A percentile compares a stretch with the other conserved stretches of the same genome.
Evolutionary conservation across 1,139 yeast genomes (phyloP).

Genomic region (Yamadazyma dushanensis): DNA sequence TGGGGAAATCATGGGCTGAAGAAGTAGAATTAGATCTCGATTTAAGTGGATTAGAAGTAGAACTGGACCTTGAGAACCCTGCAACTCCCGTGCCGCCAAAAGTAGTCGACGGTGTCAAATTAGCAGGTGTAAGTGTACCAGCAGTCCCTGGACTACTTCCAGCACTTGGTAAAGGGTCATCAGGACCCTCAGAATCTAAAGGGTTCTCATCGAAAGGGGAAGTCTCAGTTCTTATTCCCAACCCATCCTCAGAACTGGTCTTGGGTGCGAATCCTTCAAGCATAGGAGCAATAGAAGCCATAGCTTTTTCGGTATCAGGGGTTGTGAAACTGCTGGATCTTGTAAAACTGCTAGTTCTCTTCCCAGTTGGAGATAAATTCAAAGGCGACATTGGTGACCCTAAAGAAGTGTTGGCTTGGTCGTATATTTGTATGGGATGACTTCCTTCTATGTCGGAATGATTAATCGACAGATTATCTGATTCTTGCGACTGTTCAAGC

Average conservation of each 20-base stretch:
- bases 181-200: neutral
- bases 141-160: neutral
- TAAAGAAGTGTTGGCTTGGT: slow-evolving; percentile 17
- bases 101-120: too few relatives aligned
- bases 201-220: neutral
- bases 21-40: slow-evolving; percentile 27
- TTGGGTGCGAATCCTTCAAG: slow-evolving; percentile 71
- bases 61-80: slow-evolving; percentile 5
- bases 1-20: slow-evolving; percentile 20
- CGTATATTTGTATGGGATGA: slow-evolving; percentile 12
- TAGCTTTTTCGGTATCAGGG: slow-evolving; percentile 54
- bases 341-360: slow-evolving; percentile 3
- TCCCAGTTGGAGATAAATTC: slow-evolving; percentile 15
- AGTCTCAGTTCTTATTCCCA: slow-evolving; percentile 5
- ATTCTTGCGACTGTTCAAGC: too few relatives aligned
- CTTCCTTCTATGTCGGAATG: neutral
- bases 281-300: slow-evolving; percentile 79
- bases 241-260: slow-evolving; percentile 55
- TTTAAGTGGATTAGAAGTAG: slow-evolving; percentile 11
- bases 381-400: slow-evolving; percentile 37
- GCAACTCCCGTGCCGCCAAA: too few relatives aligned
- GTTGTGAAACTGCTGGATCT: slow-evolving; percentile 6
- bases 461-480: neutral
- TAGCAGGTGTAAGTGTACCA: too few relatives aligned
- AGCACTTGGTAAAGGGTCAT: neutral